These are phyloP conservation scores for Geotrichum histeridarum DNA, from an alignment of 1,139 yeast species.

Conservation along the genomic window DNA sequence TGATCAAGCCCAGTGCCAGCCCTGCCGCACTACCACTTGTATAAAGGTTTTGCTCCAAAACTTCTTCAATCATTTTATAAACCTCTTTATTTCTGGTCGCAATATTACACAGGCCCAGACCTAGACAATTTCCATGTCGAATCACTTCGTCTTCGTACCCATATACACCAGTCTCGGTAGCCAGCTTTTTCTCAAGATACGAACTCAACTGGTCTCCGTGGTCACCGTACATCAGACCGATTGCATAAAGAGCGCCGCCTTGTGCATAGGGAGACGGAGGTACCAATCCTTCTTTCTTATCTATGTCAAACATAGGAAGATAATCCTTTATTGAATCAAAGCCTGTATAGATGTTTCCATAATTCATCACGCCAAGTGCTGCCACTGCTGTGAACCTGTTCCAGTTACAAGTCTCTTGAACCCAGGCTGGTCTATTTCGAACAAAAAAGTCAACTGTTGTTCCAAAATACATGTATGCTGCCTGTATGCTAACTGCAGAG, in stretches of 20 bases:
- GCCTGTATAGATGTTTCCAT: conserved; percentile 90
- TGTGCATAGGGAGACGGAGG: conserved; percentile 75
- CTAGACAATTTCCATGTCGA: conserved; percentile 92
- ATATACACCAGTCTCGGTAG: conserved; percentile 50
- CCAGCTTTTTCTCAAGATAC: conserved; percentile 67
- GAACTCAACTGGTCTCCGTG: conserved; percentile 86
- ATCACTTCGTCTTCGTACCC: conserved; percentile 76
- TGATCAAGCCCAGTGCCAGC: conserved; percentile 88
- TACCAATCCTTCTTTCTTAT: conserved; percentile 35
- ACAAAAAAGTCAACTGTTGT: conserved; percentile 49
- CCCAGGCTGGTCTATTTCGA: conserved; percentile 77
- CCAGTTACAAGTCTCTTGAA: conserved; percentile 96
- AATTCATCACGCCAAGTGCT: conserved; percentile 93
- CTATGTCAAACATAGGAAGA: conserved; percentile 61
- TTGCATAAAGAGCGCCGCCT: conserved; percentile 91
- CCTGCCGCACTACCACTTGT: conserved; percentile 97
- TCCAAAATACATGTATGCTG: too few relatives aligned
- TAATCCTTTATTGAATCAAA: conserved; percentile 52
- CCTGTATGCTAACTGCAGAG: too few relatives aligned
- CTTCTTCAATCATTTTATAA: conserved; percentile 79
- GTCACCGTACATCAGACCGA: conserved; percentile 93
- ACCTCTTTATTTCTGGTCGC: conserved; percentile 70
- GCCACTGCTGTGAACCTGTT: conserved; percentile 97
- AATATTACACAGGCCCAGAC: conserved; percentile 96
- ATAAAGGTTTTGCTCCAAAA: conserved; percentile 85